Percentiles rank a stretch among this genome's conserved stretches.
Conservation (phyloP, 192 early-diverging fungal species). For the Diversispora epigaea region DNA sequence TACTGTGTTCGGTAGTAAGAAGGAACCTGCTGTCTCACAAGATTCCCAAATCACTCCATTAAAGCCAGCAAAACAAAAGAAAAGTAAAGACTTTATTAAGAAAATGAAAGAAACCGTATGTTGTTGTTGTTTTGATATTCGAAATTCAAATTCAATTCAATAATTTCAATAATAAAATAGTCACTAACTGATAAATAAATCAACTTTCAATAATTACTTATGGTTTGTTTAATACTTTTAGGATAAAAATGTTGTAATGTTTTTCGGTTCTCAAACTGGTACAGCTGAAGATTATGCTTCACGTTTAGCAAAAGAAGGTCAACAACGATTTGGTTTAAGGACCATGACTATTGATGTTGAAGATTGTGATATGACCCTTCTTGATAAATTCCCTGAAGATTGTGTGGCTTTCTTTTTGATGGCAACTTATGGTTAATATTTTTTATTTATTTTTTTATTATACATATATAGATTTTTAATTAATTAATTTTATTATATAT, state of each 20-base stretch:
- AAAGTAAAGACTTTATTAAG: conserved; percentile 54
- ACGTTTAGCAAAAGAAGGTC: conserved; percentile 84
- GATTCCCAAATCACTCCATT: not conserved
- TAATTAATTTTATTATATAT: not conserved
- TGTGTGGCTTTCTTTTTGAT: conserved; percentile 86
- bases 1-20: conserved; percentile 5
- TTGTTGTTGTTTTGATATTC: not conserved
- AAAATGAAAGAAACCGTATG: conserved; percentile 55
- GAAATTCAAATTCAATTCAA: not conserved
- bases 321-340: conserved; percentile 67
- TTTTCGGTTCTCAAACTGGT: conserved; percentile 98
- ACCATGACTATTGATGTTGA: conserved; percentile 85
- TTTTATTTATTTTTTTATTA: not conserved
- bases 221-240: conserved; percentile 33
- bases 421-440: conserved; percentile 81
- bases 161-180: not conserved
- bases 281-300: conserved; percentile 98
- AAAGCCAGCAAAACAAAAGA: conserved; percentile 38
- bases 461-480: not conserved
- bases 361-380: conserved; percentile 85
- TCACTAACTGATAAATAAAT: not conserved
- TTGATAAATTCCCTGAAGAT: conserved; percentile 68
- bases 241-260: conserved; percentile 78
- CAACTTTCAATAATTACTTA: not conserved
- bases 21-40: not conserved